Conservation (phyloP, 192 early-diverging fungal genomes). For the Backusella parvicylindrica region DNA sequence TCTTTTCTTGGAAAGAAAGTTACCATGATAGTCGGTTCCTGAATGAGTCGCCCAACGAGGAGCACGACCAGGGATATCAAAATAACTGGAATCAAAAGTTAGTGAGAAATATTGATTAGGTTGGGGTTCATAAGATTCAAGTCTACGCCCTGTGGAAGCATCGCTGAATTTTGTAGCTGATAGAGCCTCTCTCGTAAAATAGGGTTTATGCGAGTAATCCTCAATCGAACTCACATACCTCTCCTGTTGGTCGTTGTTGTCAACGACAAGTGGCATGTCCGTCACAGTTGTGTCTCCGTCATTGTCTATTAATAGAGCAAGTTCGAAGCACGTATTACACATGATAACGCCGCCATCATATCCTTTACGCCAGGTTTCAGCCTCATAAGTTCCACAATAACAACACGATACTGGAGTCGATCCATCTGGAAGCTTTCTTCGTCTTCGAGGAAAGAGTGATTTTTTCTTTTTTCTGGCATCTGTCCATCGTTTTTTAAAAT, state of each 20-base stretch:
- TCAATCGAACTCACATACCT: conserved; percentile 56
- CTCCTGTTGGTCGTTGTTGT: conserved; percentile 5
- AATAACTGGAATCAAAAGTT: conserved; percentile 77
- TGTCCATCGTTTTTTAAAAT: background rate
- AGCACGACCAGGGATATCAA: conserved; percentile 87
- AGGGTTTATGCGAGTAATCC: conserved; percentile 65
- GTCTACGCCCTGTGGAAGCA: conserved; percentile 42
- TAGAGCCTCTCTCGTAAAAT: conserved; percentile 56
- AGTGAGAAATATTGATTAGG: conserved; percentile 73
- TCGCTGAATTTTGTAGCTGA: conserved; percentile 49
- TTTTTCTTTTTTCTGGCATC: conserved; percentile 20
- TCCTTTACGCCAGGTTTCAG: conserved; percentile 63
- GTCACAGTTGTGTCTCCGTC: conserved; percentile 13
- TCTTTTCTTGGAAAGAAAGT: background rate
- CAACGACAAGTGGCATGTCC: conserved; percentile 22
- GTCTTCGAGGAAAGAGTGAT: conserved; percentile 9
- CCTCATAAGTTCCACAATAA: conserved; percentile 59
- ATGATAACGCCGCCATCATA: conserved; percentile 66
- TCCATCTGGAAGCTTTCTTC: conserved; percentile 28
- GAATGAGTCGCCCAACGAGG: conserved; percentile 91
- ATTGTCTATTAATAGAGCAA: conserved; percentile 38
- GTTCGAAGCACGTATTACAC: conserved; percentile 64
- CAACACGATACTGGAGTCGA: conserved; percentile 42
- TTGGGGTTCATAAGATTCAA: conserved; percentile 61
- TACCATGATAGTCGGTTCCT: conserved; percentile 88